Conservation (phyloP, 441 rosid genomes). For the Biscutella laevigata region DNA sequence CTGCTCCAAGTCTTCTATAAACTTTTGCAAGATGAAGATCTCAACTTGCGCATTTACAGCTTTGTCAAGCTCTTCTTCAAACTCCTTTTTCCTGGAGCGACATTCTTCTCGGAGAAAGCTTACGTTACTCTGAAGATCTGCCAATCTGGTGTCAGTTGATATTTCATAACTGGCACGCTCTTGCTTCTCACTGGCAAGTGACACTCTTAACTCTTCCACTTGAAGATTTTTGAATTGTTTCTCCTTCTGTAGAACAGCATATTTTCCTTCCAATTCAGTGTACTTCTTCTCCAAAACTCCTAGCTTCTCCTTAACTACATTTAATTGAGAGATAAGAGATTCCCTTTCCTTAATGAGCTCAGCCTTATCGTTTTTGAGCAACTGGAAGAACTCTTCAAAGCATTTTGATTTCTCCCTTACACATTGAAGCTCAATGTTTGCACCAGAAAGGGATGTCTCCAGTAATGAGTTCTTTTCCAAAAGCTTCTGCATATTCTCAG, state of each 20-base stretch:
- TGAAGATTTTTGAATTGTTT: constrained; percentile 44
- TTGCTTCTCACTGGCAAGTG: constrained; percentile 59
- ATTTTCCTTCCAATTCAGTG: constrained; percentile 44
- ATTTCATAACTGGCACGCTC: constrained; percentile 51
- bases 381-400: constrained; percentile 58
- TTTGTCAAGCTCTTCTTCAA: constrained; percentile 68
- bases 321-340: constrained; percentile 38
- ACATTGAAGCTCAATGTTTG: constrained; percentile 63
- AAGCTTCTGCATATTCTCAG: constrained; percentile 77
- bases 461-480: constrained; percentile 49
- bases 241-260: constrained; percentile 48
- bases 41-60: constrained; percentile 67
- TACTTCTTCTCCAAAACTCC: constrained; percentile 59
- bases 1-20: constrained; percentile 58
- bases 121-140: constrained; percentile 64
- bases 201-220: constrained; percentile 54
- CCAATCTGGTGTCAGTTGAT: constrained; percentile 62
- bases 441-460: constrained; percentile 52
- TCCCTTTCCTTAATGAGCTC: constrained; percentile 45
- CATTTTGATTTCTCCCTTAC: constrained; percentile 47
- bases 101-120: constrained; percentile 65
- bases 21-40: constrained; percentile 58
- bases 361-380: constrained; percentile 54
- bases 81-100: constrained; percentile 64
- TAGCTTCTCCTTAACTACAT: constrained; percentile 49